Evolutionary conservation across 768 basidiomycete genomes (phyloP).

Genomic region (Termitomyces sp.): DNA sequence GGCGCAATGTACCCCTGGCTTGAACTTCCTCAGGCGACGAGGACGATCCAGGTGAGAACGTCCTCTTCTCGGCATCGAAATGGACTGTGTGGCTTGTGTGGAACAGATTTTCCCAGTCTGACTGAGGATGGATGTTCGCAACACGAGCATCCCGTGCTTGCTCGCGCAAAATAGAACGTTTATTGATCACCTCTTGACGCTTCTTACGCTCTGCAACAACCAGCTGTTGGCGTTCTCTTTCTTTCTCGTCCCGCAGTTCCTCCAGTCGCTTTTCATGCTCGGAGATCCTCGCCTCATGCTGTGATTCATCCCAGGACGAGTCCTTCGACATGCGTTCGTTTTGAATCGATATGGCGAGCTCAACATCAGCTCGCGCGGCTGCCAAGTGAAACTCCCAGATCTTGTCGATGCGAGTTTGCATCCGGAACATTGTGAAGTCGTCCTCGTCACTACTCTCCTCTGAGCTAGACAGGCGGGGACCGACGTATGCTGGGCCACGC

Average conservation of each 20-base stretch:
- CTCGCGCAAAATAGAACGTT: conserved; percentile 13
- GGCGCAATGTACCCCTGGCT: neutral
- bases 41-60: conserved; percentile 6
- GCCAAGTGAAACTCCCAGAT: conserved; percentile 45
- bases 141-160: conserved; percentile 6
- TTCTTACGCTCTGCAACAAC: conserved; percentile 34
- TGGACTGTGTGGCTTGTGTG: conserved; percentile 5
- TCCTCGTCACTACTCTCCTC: conserved; percentile 28
- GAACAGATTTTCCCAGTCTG: conserved; percentile 12
- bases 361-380: conserved; percentile 37
- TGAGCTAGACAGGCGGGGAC: conserved; percentile 26
- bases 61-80: conserved; percentile 11
- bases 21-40: conserved; percentile 4
- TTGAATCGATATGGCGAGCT: conserved; percentile 32
- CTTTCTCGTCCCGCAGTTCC: conserved; percentile 38
- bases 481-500: conserved; percentile 26
- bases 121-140: neutral
- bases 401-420: conserved; percentile 38
- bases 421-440: conserved; percentile 38
- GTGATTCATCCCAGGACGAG: conserved; percentile 18
- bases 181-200: conserved; percentile 24
- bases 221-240: conserved; percentile 39
- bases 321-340: conserved; percentile 29
- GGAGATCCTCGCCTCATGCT: conserved; percentile 24
- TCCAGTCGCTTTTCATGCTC: conserved; percentile 34